Evolutionary conservation across 176 grass and related monocot species (phyloP).

Genomic region (Aegilops sharonensis): DNA sequence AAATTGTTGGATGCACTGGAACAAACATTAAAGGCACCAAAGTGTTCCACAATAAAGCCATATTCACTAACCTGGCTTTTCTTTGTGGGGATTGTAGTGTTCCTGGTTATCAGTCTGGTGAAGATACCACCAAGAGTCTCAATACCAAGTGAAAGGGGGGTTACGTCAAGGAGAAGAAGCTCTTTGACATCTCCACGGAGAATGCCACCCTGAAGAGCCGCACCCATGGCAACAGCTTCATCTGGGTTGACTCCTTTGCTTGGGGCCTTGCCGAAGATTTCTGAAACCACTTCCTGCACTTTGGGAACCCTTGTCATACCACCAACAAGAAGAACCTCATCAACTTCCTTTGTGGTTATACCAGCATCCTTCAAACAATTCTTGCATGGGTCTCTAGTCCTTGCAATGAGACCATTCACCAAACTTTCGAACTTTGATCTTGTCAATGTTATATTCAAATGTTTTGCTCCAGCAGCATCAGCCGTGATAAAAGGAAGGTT

Average conservation of each 20-base stretch:
- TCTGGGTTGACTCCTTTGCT: conserved; percentile 26
- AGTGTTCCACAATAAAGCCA: not conserved
- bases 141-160: conserved; percentile 8
- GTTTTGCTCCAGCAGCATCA: conserved; percentile 14
- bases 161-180: conserved; percentile 20
- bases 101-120: conserved; percentile 17
- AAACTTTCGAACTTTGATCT: conserved; percentile 22
- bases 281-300: conserved; percentile 26
- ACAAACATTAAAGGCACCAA: not conserved
- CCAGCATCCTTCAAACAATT: conserved; percentile 23
- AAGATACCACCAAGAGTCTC: conserved; percentile 21
- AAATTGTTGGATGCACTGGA: not conserved
- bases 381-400: conserved; percentile 19
- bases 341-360: conserved; percentile 15
- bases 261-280: conserved; percentile 12
- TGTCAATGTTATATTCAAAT: conserved; percentile 19
- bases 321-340: conserved; percentile 22
- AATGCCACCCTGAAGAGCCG: conserved; percentile 21
- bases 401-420: not conserved
- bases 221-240: conserved; percentile 23
- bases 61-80: conserved; percentile 31
- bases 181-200: conserved; percentile 19
- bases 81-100: conserved; percentile 19
- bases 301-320: conserved; percentile 23
- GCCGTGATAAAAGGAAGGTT: conserved; percentile 18